Evolutionary conservation across 176 grass and related monocot genomes (phyloP).

Genomic region (Paspalum notatum): DNA sequence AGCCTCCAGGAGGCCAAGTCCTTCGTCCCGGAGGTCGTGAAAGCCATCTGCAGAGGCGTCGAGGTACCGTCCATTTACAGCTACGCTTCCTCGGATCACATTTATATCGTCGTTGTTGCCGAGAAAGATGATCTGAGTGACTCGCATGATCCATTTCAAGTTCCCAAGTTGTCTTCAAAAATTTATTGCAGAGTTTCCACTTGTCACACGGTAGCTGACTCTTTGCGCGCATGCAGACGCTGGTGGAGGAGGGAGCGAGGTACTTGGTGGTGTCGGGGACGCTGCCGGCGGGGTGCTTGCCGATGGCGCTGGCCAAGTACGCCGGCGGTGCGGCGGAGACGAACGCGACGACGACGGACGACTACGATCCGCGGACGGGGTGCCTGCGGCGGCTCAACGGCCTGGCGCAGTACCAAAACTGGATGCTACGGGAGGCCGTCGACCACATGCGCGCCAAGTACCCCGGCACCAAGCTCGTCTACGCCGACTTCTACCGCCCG

Average conservation of each 20-base stretch:
- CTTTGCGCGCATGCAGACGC: slow-evolving; percentile 9
- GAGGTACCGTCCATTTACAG: slow-evolving; percentile 36
- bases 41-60: slow-evolving; percentile 49
- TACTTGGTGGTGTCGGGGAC: slow-evolving; percentile 53
- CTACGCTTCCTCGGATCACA: background rate
- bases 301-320: slow-evolving; percentile 44
- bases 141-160: background rate
- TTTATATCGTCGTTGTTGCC: too few species aligned
- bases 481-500: slow-evolving; percentile 58
- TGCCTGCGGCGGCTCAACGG: slow-evolving; percentile 61
- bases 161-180: background rate
- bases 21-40: slow-evolving; percentile 49
- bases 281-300: slow-evolving; percentile 44
- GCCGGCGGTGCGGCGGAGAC: background rate
- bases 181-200: background rate
- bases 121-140: too few species aligned
- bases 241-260: slow-evolving; percentile 48
- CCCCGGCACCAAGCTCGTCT: slow-evolving; percentile 30
- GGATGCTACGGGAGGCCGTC: slow-evolving; percentile 46
- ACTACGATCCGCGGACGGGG: slow-evolving; percentile 45
- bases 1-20: slow-evolving; percentile 45
- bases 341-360: background rate
- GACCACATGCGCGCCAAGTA: slow-evolving; percentile 34
- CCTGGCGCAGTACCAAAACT: slow-evolving; percentile 57
- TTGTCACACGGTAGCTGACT: too few species aligned